Conservation (phyloP, 1,284 basidiomycete genomes). For the Naganishia sp. region DNA sequence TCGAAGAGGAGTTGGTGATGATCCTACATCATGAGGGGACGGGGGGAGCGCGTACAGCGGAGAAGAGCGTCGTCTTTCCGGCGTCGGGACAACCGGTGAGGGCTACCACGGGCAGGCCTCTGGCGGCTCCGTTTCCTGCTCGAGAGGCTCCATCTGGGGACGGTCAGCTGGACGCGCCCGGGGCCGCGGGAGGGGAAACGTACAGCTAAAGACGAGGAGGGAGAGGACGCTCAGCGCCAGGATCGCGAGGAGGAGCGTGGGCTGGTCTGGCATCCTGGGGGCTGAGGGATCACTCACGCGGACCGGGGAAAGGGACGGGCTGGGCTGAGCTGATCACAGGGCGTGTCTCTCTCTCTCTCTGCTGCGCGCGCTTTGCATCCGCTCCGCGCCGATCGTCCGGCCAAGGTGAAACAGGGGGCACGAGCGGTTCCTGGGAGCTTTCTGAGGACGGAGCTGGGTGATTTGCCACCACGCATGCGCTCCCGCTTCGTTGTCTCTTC, state of each 20-base stretch:
- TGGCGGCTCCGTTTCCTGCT: background rate
- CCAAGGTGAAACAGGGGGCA: too few relatives aligned
- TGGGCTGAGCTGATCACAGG: too few relatives aligned
- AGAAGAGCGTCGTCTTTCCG: conserved; percentile 38
- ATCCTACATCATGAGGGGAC: background rate
- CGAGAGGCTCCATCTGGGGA: background rate
- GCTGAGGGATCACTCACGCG: too few relatives aligned
- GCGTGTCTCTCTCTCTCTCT: too few relatives aligned
- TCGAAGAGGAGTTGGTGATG: background rate
- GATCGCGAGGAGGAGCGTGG: background rate
- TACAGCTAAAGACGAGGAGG: background rate
- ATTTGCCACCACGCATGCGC: too few relatives aligned
- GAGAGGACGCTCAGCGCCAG: background rate
- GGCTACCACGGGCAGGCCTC: background rate
- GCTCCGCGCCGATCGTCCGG: background rate
- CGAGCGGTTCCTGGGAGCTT: too few relatives aligned
- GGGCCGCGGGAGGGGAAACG: background rate
- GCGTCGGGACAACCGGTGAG: conserved; percentile 24
- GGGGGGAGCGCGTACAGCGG: conserved; percentile 41
- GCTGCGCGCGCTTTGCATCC: background rate
- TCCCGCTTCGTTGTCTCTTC: too few relatives aligned
- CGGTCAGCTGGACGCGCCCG: background rate
- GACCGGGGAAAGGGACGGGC: too few relatives aligned
- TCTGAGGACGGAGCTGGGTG: too few relatives aligned
- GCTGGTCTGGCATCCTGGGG: background rate